phyloP scores from a whole-genome alignment of 768 basidiomycete species.

The Pulveroboletus sp. region DNA sequence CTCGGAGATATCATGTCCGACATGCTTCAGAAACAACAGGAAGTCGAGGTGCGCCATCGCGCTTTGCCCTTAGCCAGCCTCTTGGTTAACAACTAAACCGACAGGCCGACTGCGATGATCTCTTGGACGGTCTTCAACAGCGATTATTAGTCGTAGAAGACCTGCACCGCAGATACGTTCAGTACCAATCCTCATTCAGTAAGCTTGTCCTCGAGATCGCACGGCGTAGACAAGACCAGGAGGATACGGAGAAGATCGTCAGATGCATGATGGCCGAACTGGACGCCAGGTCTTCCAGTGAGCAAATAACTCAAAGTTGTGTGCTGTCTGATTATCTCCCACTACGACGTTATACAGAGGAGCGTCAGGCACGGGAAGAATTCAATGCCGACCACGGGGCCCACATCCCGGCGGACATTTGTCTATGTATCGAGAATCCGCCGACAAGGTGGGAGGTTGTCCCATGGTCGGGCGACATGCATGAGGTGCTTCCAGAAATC shows the following conservation, averaged over 20 bases:
- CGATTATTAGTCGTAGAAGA: conserved; percentile 61
- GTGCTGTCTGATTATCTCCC: no score
- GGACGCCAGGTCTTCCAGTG: conserved; percentile 64
- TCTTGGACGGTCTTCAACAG: conserved; percentile 52
- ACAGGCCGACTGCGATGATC: conserved; percentile 51
- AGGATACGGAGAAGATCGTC: conserved; percentile 61
- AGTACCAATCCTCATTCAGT: conserved; percentile 69
- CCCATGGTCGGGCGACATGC: conserved; percentile 50
- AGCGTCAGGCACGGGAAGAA: conserved; percentile 54
- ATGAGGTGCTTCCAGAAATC: conserved; percentile 61
- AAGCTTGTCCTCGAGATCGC: conserved; percentile 72
- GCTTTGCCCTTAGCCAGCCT: no score
- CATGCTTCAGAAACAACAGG: conserved; percentile 67
- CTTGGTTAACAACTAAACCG: no score
- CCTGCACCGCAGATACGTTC: conserved; percentile 60
- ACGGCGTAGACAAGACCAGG: conserved; percentile 61
- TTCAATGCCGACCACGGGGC: conserved; percentile 74
- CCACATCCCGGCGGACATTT: conserved; percentile 75
- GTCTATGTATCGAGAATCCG: conserved; percentile 67
- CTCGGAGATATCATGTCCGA: conserved; percentile 76
- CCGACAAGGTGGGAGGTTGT: conserved; percentile 72
- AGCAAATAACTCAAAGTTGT: no score
- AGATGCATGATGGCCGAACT: conserved; percentile 63
- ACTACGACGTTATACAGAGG: conserved; percentile 44
- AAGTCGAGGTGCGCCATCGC: conserved; percentile 53